Conservation (phyloP, 495 filamentous ascomycete species). For the Daldinia vernicosa region DNA sequence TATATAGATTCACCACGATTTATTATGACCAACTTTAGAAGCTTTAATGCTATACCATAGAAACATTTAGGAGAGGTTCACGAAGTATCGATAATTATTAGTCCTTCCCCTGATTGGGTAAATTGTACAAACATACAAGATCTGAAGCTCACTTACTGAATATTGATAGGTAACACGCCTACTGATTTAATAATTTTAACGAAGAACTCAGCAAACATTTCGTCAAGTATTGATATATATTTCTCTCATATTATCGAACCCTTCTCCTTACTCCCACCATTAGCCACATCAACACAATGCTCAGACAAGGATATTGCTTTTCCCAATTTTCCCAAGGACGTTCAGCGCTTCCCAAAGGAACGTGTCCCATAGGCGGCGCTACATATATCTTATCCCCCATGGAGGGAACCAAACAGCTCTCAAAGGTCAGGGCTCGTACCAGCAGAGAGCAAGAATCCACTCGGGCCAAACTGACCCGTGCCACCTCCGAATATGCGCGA, state of each 20-base stretch:
- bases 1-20: background rate
- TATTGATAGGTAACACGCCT: conserved; percentile 21
- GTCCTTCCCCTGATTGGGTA: conserved; percentile 9
- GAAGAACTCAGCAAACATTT: conserved; percentile 20
- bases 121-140: conserved; percentile 7
- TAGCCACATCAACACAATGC: background rate
- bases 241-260: background rate
- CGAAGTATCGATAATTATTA: conserved; percentile 7
- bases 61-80: conserved; percentile 1
- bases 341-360: background rate
- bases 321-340: background rate
- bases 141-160: conserved; percentile 14
- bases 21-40: too few species aligned
- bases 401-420: background rate
- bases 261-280: background rate
- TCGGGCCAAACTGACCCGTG: background rate
- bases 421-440: background rate
- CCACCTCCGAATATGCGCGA: background rate
- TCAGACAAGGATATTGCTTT: background rate
- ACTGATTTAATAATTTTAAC: conserved; percentile 16
- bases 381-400: background rate
- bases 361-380: background rate
- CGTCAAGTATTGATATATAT: conserved; percentile 6
- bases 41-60: background rate
- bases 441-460: background rate